Evolutionary conservation across 768 basidiomycete genomes (phyloP).

Genomic region (Mycena leptocephala): DNA sequence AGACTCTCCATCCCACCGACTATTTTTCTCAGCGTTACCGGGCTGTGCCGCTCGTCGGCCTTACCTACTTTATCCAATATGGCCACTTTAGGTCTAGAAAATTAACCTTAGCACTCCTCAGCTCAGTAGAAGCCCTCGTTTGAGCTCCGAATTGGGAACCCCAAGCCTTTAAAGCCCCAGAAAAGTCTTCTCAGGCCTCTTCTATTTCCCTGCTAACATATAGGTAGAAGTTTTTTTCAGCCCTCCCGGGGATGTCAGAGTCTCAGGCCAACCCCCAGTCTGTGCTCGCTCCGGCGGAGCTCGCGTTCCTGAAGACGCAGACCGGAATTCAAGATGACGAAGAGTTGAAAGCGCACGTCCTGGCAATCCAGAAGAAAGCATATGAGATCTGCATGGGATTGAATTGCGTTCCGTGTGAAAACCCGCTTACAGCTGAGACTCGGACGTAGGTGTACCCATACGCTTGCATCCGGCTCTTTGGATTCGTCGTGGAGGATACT

Average conservation of each 20-base stretch:
- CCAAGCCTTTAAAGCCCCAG: not conserved
- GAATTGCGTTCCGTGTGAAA: no score
- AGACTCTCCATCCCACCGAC: no score
- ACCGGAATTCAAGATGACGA: constrained; percentile 57
- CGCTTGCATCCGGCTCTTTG: constrained; percentile 49
- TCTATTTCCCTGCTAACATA: no score
- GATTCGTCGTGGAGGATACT: constrained; percentile 34
- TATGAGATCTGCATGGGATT: constrained; percentile 37
- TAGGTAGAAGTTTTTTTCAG: no score
- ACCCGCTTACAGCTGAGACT: not conserved
- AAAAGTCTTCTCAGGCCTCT: not conserved
- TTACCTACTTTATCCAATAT: no score
- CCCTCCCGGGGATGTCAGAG: no score
- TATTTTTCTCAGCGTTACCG: no score
- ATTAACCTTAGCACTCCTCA: no score
- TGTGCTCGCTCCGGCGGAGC: constrained; percentile 44
- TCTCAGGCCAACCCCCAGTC: constrained; percentile 33
- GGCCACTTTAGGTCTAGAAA: no score
- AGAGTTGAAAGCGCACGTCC: constrained; percentile 57
- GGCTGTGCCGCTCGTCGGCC: no score
- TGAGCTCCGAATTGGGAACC: no score
- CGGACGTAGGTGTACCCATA: constrained; percentile 44
- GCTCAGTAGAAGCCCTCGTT: no score
- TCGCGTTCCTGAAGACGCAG: constrained; percentile 52
- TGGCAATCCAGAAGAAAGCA: constrained; percentile 55